Base-by-base conservation (phyloP, 805 yeast species). In the Lipomyces yamadae region DNA sequence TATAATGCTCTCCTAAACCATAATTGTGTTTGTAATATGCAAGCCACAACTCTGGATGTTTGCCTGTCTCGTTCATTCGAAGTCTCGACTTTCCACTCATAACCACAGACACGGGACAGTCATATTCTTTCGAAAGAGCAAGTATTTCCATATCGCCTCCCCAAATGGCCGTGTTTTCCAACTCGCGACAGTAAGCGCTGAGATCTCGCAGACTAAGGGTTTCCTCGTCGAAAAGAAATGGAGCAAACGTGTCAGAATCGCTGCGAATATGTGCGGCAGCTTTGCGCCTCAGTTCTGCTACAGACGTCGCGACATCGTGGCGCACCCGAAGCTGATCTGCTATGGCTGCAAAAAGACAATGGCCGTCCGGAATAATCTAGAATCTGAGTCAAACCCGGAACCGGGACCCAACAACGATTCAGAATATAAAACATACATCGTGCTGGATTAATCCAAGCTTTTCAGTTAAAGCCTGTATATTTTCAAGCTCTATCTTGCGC, bases 1-100 rank as follows among this genome's bases (percentile, higher is more conserved):
- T 94, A 78, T 94, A 94, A 79, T 94, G 99, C 78, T 93, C 98
- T 34, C 99, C 99, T 32, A 94, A 82, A 0, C 97, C 95, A 76
- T 86, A 94, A 15, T 86, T 85, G 75, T 92, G 95, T 76, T 88
- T 89, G 77, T 91, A 94, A 75, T 88, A 94, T 0, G 91, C 97
- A 65, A 94, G 75, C 70, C 85, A 85, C 72, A 94, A 79, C 72
- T 81, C 81, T 2, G 74, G 71, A 1, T 76, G 72, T 4, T 68
- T n/a, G 0, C 85, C 89, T 0, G 80, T 82, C 70, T 86, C 91
- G 72, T 91, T 90, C 64, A 91, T 85, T 48, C 73, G 76, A 71
- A 89, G 81, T 2, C 88, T 83, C 4, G 92, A 84, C 53, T 91
- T 84, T 0, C 96, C 96, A 58, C 92, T 89, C 81, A 90, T 86